Evolutionary conservation across 495 filamentous ascomycete genomes (phyloP), one percentile per base, ranked within the genome.

Genomic region (Apodospora peruviana): DNA sequence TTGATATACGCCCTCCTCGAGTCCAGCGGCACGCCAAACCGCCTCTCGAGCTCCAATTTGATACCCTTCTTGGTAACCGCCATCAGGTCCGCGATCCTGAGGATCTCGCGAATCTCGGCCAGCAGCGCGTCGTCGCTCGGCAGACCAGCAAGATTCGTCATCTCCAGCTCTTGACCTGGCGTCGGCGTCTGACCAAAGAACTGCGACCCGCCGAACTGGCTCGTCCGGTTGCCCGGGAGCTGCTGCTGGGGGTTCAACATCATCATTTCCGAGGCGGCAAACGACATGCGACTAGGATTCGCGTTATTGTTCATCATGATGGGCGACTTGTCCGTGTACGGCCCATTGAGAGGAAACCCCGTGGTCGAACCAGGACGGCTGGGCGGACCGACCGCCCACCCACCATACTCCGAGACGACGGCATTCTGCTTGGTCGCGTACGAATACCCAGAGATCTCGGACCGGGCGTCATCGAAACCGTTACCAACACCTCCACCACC

Each of bases 1-100:
- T 90, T 94, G 67, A 97, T 95, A 69, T 96, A 97, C 29, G 86
- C 79, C 68, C 88, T 81, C 75, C 82, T 87, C 44, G 79, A 67
- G 62, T 97, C 91, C 45, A 97, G 70, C 39, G 75, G 75, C 27
- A 94, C 81, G 23, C 84, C 86, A 64, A 96, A 99, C 54, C 90
- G 78, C 58, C 78, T 76, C 73, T 99, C 94, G 48, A 99, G 70
- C 68, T 99, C 94, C 50, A 78, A 67, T 77, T 96, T 96, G 70
- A 99, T 86, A 50, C 86, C 88, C 82, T 97, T 99, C 84, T 99
- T 99, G 52, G 94, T 97, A 23, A 97, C 87, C 9, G 74, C 88
- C 93, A 99, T 99, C 58, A 99, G 72, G 72, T 99, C 94, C 2
- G 89, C 89, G 2, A 86, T 90, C 52, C 82, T 75, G 41, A 99